Percentiles rank a stretch among this genome's conserved stretches.
Evolutionary conservation across 1,284 basidiomycete genomes (phyloP).

Genomic region (Pterulicium gracile): DNA sequence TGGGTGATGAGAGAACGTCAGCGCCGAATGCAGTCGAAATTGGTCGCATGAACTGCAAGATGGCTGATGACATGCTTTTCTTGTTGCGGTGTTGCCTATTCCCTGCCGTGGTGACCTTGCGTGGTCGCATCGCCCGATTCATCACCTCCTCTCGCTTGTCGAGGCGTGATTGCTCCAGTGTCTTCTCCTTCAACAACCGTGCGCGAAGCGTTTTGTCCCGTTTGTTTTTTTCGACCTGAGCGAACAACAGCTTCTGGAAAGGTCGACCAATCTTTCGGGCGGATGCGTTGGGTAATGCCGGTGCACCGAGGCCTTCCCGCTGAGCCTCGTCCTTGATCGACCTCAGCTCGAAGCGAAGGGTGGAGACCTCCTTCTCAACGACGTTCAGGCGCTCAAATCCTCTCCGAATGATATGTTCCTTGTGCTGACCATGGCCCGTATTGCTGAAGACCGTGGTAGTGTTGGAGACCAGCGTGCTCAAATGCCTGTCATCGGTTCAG

Average conservation of each 20-base stretch:
- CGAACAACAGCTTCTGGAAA: slow-evolving; percentile 49
- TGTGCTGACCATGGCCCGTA: slow-evolving; percentile 33
- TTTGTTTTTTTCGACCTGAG: slow-evolving; percentile 70
- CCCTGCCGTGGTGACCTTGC: slow-evolving; percentile 30
- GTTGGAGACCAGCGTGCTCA: slow-evolving; percentile 52
- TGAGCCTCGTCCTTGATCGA: slow-evolving; percentile 62
- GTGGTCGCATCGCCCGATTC: slow-evolving; percentile 58
- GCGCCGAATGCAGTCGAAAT: slow-evolving; percentile 73
- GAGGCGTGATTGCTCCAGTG: slow-evolving; percentile 54
- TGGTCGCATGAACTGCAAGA: slow-evolving; percentile 77
- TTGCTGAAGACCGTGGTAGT: slow-evolving; percentile 29
- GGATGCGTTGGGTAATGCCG: slow-evolving; percentile 27
- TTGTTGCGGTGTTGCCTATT: slow-evolving; percentile 71
- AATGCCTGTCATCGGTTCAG: slow-evolving; percentile 32
- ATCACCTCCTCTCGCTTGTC: slow-evolving; percentile 67
- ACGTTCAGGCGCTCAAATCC: slow-evolving; percentile 66
- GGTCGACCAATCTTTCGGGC: slow-evolving; percentile 48
- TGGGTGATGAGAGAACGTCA: slow-evolving; percentile 34
- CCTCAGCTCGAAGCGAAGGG: slow-evolving; percentile 53
- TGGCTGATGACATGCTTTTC: slow-evolving; percentile 71
- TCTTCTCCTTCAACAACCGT: slow-evolving; percentile 61
- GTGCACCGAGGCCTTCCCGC: slow-evolving; percentile 42
- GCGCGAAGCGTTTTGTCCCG: slow-evolving; percentile 59
- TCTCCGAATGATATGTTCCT: slow-evolving; percentile 41
- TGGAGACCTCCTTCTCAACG: slow-evolving; percentile 55